Evolutionary conservation across 768 basidiomycete species (phyloP), one percentile per base, ranked within the genome.

Genomic region (Boletus reticuloceps): DNA sequence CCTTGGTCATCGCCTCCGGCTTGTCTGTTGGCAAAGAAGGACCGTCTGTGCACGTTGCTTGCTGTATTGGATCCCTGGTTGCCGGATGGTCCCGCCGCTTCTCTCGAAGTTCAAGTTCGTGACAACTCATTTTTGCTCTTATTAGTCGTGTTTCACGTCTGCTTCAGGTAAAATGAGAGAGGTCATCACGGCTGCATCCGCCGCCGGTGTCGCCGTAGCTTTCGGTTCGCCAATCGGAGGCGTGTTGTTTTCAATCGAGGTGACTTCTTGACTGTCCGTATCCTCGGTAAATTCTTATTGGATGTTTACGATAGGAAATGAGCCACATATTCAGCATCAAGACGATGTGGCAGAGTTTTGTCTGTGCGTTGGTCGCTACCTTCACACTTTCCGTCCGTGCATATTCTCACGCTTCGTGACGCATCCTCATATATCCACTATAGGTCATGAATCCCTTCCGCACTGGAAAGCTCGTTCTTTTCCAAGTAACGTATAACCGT

Each of bases 141-240:
- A 47, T 58, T 37, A 17, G 48, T 59, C 50, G 47, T 47, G 10
- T 58, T 36, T 73, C 40, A 69, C 44, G 25, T 20, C 19, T 56
- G 40, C 17, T 19, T 32, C 56, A 88, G 85, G 83, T 53, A 90
- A 89, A 72, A 88, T 83, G 82, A 80, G 94, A 50, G 96, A 99
- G 67, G 87, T 98, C 41, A 75, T 98, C 27, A 94, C 93, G 1
- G 96, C 97, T 8, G 90, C 94, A 1, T 97, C 94, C 68, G 97
- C 97, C 9, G 96, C 97, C 5, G 97, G 97, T 8, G 97, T 99
- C 0, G 97, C 96, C 1, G 97, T 98, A 25, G 97, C 97, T 20
- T 99, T 99, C 68, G 97, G 96, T 56, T 91, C 95, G 3, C 97
- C 97, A 1, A 98, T 99, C 39, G 97, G 95, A 16, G 97, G 97